phyloP scores from a whole-genome alignment of 2,329 filamentous ascomycete species.

The Aspergillus oerlinghausenensis region DNA sequence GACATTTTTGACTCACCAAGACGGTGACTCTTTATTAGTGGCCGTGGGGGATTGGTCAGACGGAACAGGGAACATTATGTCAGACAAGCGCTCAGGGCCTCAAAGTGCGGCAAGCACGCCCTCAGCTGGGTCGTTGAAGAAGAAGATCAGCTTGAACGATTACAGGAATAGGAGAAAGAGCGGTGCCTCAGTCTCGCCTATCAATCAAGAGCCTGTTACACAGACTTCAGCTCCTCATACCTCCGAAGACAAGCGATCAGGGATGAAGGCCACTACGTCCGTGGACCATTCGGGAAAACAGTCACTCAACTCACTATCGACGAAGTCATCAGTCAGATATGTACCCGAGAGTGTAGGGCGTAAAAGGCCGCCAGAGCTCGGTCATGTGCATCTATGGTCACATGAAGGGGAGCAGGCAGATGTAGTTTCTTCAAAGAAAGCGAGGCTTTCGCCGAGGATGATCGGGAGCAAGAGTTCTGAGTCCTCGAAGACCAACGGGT shows the following conservation, averaged over 20 bases:
- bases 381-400: constrained; percentile 12
- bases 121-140: constrained; percentile 44
- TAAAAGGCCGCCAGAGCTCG: constrained; percentile 25
- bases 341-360: constrained; percentile 16
- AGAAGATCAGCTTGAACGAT: constrained; percentile 58
- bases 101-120: constrained; percentile 40
- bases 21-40: constrained; percentile 48
- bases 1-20: constrained; percentile 57
- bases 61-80: constrained; percentile 43
- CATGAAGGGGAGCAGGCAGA: constrained; percentile 17
- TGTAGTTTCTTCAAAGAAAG: constrained; percentile 35
- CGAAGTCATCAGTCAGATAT: constrained; percentile 11
- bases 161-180: constrained; percentile 55
- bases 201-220: constrained; percentile 17
- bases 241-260: constrained; percentile 18
- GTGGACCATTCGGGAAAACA: constrained; percentile 15
- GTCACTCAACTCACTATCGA: constrained; percentile 4
- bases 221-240: constrained; percentile 14
- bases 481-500: constrained; percentile 19
- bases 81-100: constrained; percentile 36
- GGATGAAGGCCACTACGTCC: constrained; percentile 13
- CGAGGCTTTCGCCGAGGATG: constrained; percentile 35
- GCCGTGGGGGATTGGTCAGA: constrained; percentile 53
- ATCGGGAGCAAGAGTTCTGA: constrained; percentile 24
- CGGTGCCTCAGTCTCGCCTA: constrained; percentile 23